A percentile compares a stretch with the other conserved stretches of the same genome.
Conservation (phyloP, 1,284 basidiomycete species). For the Rhodotorula sp. region DNA sequence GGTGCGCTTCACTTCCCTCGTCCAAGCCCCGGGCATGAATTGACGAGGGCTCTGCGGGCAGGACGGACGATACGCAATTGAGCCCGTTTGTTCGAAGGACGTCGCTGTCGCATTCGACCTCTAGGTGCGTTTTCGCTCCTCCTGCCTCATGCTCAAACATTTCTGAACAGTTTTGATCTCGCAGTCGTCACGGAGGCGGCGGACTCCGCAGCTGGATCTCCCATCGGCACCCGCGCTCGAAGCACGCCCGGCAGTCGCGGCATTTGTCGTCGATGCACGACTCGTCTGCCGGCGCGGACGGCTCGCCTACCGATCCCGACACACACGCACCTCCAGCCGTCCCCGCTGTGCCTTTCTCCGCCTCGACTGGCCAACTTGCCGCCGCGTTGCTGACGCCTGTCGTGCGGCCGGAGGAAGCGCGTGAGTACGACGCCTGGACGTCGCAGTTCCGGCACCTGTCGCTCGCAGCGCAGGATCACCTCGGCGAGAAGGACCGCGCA, state of each 20-base stretch:
- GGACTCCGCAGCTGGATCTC: slow-evolving; percentile 26
- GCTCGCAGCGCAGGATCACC: slow-evolving; percentile 37
- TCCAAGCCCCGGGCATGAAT: background rate
- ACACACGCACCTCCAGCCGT: background rate
- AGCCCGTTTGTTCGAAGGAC: slow-evolving; percentile 68
- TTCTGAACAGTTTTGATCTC: no score
- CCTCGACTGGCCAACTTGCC: slow-evolving; percentile 65
- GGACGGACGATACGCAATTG: slow-evolving; percentile 39
- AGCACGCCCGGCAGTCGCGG: slow-evolving; percentile 1
- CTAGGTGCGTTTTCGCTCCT: background rate
- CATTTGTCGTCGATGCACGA: slow-evolving; percentile 1
- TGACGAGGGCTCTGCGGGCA: background rate
- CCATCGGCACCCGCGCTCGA: background rate
- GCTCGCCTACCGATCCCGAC: slow-evolving; percentile 41
- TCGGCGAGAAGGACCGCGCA: slow-evolving; percentile 51
- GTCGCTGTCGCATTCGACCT: background rate
- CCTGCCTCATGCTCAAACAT: no score
- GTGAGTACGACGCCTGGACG: slow-evolving; percentile 75
- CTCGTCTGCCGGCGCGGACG: background rate
- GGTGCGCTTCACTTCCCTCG: background rate
- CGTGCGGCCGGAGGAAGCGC: slow-evolving; percentile 65
- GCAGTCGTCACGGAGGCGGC: background rate
- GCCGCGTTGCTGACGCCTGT: slow-evolving; percentile 64
- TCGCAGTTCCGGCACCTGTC: slow-evolving; percentile 25
- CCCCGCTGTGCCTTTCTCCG: background rate